Evolutionary conservation across 176 grass and related monocot genomes (phyloP), one percentile per base, ranked within the genome.

Genomic region (Oryza australiensis): DNA sequence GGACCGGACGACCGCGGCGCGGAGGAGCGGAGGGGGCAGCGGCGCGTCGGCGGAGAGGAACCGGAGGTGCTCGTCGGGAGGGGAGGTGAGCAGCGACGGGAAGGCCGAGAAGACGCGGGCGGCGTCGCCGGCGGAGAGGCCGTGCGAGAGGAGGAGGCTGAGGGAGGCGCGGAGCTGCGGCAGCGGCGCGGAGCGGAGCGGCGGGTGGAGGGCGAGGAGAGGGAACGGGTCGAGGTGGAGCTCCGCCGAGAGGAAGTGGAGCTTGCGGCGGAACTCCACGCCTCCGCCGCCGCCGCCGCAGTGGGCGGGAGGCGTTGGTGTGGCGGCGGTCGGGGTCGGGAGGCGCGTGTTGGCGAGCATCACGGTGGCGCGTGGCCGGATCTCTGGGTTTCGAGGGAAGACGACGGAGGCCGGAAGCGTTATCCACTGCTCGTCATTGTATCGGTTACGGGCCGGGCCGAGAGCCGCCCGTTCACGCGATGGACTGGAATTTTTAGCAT

Each of bases 211-310:
- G 13, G 91, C 69, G 28, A 97, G 86, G 41, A 88, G 88, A 5
- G 69, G 87, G 64, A 84, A 90, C 0, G 94, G 86, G 89, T 97
- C 89, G 60, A 97, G 42, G 75, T 66, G 78, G 40, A 94, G 87
- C 10, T 86, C 79, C 37, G 72, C 53, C 7, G 92, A 80, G 68
- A 94, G 78, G 49, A 91, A 87, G 15, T 83, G 23, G 30, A 85
- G 55, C 80, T 86, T 94, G 26, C 87, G 81, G 79, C 85, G 81
- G 68, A 94, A 88, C 49, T 86, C 82, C 10, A 87, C 68, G 20
- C 87, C 82, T 16, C 62, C 49, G 80, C 68, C 84, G 1, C 64
- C 66, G 27, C 64, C 55, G 64, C 51, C 9, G 33, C 37, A 7
- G 16, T 15, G 37, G 37, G 27, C 9, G 18, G 45, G 66, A 22